Percentiles rank a stretch among this genome's conserved stretches.
These are phyloP conservation scores for Trametes sp. DNA, from an alignment of 1,284 basidiomycete species.

Conservation along the genomic window DNA sequence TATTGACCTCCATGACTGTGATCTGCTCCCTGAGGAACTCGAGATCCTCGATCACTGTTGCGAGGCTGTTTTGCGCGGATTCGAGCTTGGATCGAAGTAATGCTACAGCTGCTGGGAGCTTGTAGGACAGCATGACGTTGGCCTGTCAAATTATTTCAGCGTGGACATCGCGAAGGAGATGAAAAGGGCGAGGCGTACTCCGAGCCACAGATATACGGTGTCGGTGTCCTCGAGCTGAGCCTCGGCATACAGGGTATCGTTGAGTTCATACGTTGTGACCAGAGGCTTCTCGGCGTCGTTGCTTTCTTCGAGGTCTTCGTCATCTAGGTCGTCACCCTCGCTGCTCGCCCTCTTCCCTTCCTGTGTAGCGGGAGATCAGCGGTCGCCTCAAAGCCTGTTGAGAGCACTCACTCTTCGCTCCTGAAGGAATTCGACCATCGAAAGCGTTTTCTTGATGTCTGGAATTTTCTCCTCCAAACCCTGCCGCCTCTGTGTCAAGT, in stretches of 20 bases:
- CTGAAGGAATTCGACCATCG: conserved; percentile 88
- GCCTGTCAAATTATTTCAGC: conserved; percentile 61
- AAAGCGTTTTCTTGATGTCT: conserved; percentile 92
- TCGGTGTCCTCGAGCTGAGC: conserved; percentile 89
- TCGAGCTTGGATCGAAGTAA: conserved; percentile 84
- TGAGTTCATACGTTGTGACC: conserved; percentile 93
- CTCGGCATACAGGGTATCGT: conserved; percentile 94
- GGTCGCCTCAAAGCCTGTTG: too few relatives aligned
- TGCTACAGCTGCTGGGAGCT: conserved; percentile 80
- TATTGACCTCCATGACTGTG: conserved; percentile 98
- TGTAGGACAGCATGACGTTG: conserved; percentile 98
- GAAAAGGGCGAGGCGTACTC: conserved; percentile 65
- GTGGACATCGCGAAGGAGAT: conserved; percentile 3
- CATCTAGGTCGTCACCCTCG: conserved; percentile 58
- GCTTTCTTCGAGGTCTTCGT: conserved; percentile 53
- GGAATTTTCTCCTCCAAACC: conserved; percentile 95
- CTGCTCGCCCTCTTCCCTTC: conserved; percentile 63
- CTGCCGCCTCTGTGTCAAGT: conserved; percentile 79
- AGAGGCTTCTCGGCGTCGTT: conserved; percentile 63
- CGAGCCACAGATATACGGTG: conserved; percentile 94
- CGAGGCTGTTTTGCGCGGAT: conserved; percentile 74
- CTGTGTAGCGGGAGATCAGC: conserved; percentile 43
- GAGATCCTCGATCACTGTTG: conserved; percentile 85
- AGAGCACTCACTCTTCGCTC: conserved; percentile 64
- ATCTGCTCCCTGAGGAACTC: conserved; percentile 96